Conservation (phyloP, 306 rosid species). For the Lupinus albus region DNA sequence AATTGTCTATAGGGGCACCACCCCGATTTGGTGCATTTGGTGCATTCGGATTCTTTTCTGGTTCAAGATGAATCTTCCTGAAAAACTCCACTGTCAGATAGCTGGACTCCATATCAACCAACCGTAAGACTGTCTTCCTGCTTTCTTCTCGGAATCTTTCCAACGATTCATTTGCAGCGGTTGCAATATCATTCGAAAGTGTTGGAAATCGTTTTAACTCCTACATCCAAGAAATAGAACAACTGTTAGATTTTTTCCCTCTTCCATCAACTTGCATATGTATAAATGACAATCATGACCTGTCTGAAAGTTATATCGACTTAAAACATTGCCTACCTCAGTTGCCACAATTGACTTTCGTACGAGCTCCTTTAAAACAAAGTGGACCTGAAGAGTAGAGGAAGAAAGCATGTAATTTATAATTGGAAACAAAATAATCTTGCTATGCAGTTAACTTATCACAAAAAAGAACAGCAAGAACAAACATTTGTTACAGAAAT, state of each 20-base stretch:
- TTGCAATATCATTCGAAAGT: constrained; percentile 78
- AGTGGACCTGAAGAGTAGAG: constrained; percentile 74
- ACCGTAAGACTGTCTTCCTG: constrained; percentile 78
- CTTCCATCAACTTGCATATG: constrained; percentile 18
- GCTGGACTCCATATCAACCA: constrained; percentile 98
- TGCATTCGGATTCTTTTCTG: constrained; percentile 64
- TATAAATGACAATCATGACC: constrained; percentile 6
- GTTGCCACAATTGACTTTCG: constrained; percentile 94
- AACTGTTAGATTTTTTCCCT: constrained; percentile 34
- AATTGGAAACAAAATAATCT: constrained; percentile 23
- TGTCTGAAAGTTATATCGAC: constrained; percentile 27
- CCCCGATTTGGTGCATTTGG: constrained; percentile 49
- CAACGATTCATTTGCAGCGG: constrained; percentile 81
- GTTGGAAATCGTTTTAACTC: constrained; percentile 96
- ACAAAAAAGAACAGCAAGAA: constrained; percentile 8
- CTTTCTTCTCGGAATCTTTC: constrained; percentile 94
- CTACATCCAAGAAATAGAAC: constrained; percentile 50
- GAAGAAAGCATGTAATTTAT: constrained; percentile 10
- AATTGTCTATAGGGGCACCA: constrained; percentile 60
- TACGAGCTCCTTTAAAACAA: constrained; percentile 92
- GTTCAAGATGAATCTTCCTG: constrained; percentile 78
- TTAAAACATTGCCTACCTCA: constrained; percentile 55
- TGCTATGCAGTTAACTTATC: neutral
- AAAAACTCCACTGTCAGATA: constrained; percentile 93
- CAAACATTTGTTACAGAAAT: constrained; percentile 26